These are phyloP conservation scores for Prunus mongolica DNA, from an alignment of 306 rosid genomes.

Conservation along the genomic window DNA sequence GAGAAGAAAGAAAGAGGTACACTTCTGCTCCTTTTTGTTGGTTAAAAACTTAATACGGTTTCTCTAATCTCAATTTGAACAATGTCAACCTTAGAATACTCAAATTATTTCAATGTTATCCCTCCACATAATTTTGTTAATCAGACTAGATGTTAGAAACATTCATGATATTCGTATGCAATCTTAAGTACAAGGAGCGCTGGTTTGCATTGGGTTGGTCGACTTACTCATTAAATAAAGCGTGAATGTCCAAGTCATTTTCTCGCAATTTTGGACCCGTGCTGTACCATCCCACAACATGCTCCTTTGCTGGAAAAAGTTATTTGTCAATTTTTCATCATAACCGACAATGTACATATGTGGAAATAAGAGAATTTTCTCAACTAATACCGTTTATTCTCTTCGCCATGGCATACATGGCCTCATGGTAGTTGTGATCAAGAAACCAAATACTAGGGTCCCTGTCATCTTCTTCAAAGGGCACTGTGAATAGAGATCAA, in stretches of 20 bases:
- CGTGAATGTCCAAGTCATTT: conserved; percentile 78
- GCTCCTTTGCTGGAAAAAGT: conserved; percentile 63
- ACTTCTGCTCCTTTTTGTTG: background rate
- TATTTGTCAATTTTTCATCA: background rate
- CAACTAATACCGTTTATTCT: conserved; percentile 57
- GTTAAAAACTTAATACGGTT: background rate
- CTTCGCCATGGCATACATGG: conserved; percentile 88
- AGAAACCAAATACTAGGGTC: conserved; percentile 87
- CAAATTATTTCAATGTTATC: background rate
- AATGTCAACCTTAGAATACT: background rate
- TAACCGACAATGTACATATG: background rate
- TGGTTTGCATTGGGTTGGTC: background rate
- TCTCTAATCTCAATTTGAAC: background rate
- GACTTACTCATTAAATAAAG: conserved; percentile 61
- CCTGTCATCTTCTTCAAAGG: conserved; percentile 88
- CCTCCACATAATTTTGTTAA: background rate
- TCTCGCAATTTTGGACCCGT: conserved; percentile 82
- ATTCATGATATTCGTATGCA: background rate
- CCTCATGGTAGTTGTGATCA: conserved; percentile 80
- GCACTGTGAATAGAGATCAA: conserved; percentile 39
- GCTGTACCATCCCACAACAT: conserved; percentile 87
- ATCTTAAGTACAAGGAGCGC: background rate
- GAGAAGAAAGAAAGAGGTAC: background rate
- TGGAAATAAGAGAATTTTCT: background rate
- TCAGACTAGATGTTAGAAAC: background rate